These are phyloP conservation scores for Alternaria ventricosa DNA, from an alignment of 2,329 filamentous ascomycete genomes.

Conservation along the genomic window DNA sequence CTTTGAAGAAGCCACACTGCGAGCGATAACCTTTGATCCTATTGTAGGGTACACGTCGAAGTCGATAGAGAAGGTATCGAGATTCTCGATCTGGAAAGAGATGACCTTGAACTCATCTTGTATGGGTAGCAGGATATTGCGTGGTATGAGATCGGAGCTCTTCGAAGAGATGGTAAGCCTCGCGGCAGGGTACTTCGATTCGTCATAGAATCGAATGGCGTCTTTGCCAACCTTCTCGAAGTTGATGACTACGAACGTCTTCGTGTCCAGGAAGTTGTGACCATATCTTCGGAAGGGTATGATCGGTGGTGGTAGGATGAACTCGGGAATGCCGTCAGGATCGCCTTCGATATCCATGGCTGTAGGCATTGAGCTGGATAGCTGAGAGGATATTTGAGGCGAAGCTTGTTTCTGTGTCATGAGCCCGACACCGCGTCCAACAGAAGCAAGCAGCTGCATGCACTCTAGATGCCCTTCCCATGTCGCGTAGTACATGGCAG, in stretches of 20 bases:
- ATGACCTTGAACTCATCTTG: constrained; percentile 94
- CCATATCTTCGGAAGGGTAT: constrained; percentile 94
- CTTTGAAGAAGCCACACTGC: constrained; percentile 87
- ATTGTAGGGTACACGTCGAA: constrained; percentile 98
- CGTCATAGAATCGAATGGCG: constrained; percentile 93
- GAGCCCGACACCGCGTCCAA: constrained; percentile 44
- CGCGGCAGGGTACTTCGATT: constrained; percentile 93
- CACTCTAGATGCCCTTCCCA: constrained; percentile 97
- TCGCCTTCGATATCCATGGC: constrained; percentile 70
- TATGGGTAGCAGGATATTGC: constrained; percentile 93
- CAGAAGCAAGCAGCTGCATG: constrained; percentile 81
- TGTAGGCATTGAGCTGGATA: constrained; percentile 46
- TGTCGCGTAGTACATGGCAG: constrained; percentile 96
- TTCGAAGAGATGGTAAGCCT: constrained; percentile 97
- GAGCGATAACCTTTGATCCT: constrained; percentile 95
- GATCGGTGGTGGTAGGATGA: constrained; percentile 92
- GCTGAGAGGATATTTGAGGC: constrained; percentile 51
- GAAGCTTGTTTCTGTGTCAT: constrained; percentile 43
- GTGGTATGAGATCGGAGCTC: constrained; percentile 91
- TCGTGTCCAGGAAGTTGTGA: constrained; percentile 97
- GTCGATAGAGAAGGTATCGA: constrained; percentile 92
- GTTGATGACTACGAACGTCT: constrained; percentile 91
- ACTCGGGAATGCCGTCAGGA: constrained; percentile 85
- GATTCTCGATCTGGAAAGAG: constrained; percentile 93
- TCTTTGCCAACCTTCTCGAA: constrained; percentile 78